Evolutionary conservation across 345 rosid genomes (phyloP).

Genomic region (Gossypium herbaceum): DNA sequence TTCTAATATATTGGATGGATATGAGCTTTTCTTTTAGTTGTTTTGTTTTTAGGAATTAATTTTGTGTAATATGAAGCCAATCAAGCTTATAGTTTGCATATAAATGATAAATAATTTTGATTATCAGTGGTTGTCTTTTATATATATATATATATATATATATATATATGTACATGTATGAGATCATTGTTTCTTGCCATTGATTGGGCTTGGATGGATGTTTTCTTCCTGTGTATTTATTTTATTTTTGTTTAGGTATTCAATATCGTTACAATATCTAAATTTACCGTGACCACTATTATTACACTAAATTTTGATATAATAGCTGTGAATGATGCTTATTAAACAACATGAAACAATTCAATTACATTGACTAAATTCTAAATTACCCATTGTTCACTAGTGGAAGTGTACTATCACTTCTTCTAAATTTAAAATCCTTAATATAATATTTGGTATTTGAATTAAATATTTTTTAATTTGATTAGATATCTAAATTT

Average conservation of each 20-base stretch:
- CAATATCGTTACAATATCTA: rapidly evolving
- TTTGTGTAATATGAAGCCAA: not conserved
- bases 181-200: not conserved
- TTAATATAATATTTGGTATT: too few species aligned
- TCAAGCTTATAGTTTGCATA: not conserved
- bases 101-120: not conserved
- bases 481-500: too few species aligned
- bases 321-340: too few species aligned
- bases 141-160: not conserved
- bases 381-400: too few species aligned
- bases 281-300: rapidly evolving
- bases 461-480: too few species aligned
- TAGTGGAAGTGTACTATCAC: too few species aligned
- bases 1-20: not conserved
- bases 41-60: not conserved
- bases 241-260: too few species aligned
- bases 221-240: too few species aligned
- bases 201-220: not conserved
- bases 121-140: not conserved
- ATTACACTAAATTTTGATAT: too few species aligned
- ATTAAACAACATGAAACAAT: too few species aligned
- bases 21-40: not conserved
- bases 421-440: too few species aligned
- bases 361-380: too few species aligned
- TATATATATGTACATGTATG: not conserved